Evolutionary conservation across 495 filamentous ascomycete species (phyloP), one percentile per base, ranked within the genome.

Genomic region (Xylaria longipes): DNA sequence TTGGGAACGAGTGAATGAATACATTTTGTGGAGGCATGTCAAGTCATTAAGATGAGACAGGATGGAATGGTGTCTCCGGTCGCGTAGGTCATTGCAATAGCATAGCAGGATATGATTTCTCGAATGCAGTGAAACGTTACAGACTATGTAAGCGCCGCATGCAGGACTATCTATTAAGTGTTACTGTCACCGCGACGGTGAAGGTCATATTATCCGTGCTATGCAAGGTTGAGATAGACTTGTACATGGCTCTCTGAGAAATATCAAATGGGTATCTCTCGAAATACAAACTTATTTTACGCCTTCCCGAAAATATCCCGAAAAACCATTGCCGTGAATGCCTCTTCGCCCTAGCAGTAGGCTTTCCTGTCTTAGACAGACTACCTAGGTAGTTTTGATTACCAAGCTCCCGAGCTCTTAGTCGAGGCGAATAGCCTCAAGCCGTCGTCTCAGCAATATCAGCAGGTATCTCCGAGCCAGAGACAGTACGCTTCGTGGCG

Each of bases 211-310:
- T 37, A 58, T 35, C 20, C 2, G 3, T 61, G 20, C n/a, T 39
- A 41, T n/a, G 8, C 35, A 62, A 62, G 22, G 15, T 17, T 33
- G 20, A 37, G 14, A 50, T 50, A 46, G 20, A 22, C n/a, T 37
- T 5, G 9, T 37, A 5, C 31, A 37, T 60, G 6, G 17, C 27
- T 48, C 9, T 46, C 64, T 66, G 27, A 66, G 39, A 50, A 50
- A 5, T 17, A 35, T 35, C 17, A 48, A 35, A 50, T 66, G 64
- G 46, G 45, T 54, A 66, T 37, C 64, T 50, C 31, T 52, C 41
- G 6, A 65, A 65, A 41, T 6, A 31, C 25, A 7, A 15, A 31
- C 33, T 15, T 12, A 11, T 46, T 31, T 14, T 41, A 31, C 25
- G 25, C 41, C 25, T 8, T n/a, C 15, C 62, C 62, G 11, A 48